Percentiles rank a stretch among this genome's conserved stretches.
Evolutionary conservation across 2,329 filamentous ascomycete species (phyloP).

Genomic region (Colletotrichum theobromicola): DNA sequence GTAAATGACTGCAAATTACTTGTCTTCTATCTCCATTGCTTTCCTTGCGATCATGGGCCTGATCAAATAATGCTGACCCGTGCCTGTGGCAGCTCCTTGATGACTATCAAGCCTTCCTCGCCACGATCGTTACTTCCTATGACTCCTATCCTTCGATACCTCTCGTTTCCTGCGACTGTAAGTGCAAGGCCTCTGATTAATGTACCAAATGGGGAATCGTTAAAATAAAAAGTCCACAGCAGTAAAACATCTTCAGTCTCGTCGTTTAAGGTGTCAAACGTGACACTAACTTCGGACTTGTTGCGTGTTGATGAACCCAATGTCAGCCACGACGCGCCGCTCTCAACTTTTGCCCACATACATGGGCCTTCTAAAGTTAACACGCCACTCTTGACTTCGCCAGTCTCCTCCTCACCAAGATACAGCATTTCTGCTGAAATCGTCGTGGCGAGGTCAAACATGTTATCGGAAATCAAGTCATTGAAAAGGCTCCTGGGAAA

Average conservation of each 20-base stretch:
- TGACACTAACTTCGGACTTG: fast-evolving
- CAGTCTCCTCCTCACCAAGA: not conserved
- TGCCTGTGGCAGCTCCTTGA: not conserved
- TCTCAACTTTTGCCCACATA: not conserved
- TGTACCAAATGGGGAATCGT: too few relatives aligned
- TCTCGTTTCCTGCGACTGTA: not conserved
- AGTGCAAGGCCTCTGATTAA: not conserved
- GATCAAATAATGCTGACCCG: not conserved
- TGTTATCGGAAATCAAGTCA: too few relatives aligned
- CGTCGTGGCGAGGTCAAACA: not conserved
- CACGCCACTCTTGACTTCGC: not conserved
- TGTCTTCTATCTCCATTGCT: not conserved
- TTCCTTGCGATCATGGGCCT: fast-evolving
- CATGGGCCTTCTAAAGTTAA: not conserved
- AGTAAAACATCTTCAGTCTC: not conserved
- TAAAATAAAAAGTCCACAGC: fast-evolving
- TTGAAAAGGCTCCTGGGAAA: too few relatives aligned
- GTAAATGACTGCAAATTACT: not conserved
- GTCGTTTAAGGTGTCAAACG: not conserved
- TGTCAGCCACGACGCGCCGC: too few relatives aligned
- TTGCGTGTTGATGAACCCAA: too few relatives aligned
- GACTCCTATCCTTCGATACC: not conserved
- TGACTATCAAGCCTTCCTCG: fast-evolving
- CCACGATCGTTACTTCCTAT: fast-evolving
- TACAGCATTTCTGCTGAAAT: not conserved